Base-by-base conservation (phyloP, 768 basidiomycete genomes). In the Tephrocybe sp. region DNA sequence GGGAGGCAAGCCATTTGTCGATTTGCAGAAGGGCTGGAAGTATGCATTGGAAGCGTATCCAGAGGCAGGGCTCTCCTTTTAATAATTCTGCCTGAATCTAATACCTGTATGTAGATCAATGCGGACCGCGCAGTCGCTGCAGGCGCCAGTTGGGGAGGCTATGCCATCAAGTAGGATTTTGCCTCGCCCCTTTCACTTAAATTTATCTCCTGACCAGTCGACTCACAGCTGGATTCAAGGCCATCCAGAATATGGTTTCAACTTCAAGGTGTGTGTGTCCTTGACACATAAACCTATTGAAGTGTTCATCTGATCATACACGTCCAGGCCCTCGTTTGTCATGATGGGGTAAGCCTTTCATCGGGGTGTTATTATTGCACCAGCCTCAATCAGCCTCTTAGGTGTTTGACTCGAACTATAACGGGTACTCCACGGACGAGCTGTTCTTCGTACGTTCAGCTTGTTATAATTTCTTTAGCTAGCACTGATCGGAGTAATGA, bases 361-460 rank as follows among this genome's bases (percentile, higher is more conserved):
- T 26, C 14, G 12, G 9, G 24, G 1, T 39, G 18, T 21, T 12
- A 28, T 17, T 38, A 23, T 36, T 25, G 50, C 14, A n/a, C n/a
- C n/a, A n/a, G n/a, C n/a, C n/a, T n/a, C 46, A 4, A 21, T 21
- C 49, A 8, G 15, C 36, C 43, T 8, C 9, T 42, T 30, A 85
- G 84, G 80, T 89, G 21, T 93, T 94, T 58, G 88, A 92, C 60
- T 75, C 86, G 3, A 75, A 68, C 7, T 88, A 88, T 67, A 87
- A 86, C 41, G 92, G 87, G n/a, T 93, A 85, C 64, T 81, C 87
- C 12, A 98, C 94, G 9, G 95, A 98, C 45, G 92, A 95, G 61
- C 78, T 95, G 30, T 92, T 86, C 79, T 95, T 94, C 72, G 90
- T 91, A 62, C 60, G 87, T 50, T 17, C n/a, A n/a, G n/a, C 23